A percentile compares a stretch with the other conserved stretches of the same genome.
Evolutionary conservation across 1,284 basidiomycete species (phyloP).

Genomic region (Xerocomus cyaneibrunnescens): DNA sequence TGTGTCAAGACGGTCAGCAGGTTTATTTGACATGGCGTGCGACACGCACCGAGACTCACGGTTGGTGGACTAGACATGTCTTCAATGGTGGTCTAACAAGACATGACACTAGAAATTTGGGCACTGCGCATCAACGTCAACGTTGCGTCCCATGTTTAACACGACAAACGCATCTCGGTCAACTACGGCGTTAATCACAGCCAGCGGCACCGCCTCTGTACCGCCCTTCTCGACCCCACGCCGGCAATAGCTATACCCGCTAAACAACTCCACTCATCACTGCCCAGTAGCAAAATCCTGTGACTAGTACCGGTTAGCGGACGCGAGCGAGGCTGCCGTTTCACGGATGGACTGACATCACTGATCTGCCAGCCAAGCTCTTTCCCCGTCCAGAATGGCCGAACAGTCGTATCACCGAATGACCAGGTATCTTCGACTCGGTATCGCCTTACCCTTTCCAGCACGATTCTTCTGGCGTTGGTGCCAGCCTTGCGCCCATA

Average conservation of each 20-base stretch:
- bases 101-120: background rate
- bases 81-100: constrained; percentile 5
- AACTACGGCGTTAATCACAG: constrained; percentile 18
- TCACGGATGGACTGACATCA: constrained; percentile 17
- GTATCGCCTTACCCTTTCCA: constrained; percentile 39
- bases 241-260: too few relatives aligned
- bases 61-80: constrained; percentile 1
- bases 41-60: constrained; percentile 18
- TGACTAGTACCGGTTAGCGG: constrained; percentile 12
- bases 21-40: background rate
- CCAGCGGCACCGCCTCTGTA: constrained; percentile 28
- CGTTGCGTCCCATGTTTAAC: background rate
- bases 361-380: constrained; percentile 81
- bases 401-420: constrained; percentile 58
- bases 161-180: constrained; percentile 9
- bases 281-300: constrained; percentile 2
- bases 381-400: constrained; percentile 93
- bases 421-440: constrained; percentile 55
- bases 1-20: constrained; percentile 3
- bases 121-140: constrained; percentile 16
- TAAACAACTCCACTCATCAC: background rate
- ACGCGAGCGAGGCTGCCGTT: background rate
- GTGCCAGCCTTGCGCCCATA: constrained; percentile 53
- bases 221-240: too few relatives aligned
- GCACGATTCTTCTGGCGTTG: constrained; percentile 24